Conservation (phyloP, 2,329 filamentous ascomycete genomes). For the Aspergillus ochraceus region DNA sequence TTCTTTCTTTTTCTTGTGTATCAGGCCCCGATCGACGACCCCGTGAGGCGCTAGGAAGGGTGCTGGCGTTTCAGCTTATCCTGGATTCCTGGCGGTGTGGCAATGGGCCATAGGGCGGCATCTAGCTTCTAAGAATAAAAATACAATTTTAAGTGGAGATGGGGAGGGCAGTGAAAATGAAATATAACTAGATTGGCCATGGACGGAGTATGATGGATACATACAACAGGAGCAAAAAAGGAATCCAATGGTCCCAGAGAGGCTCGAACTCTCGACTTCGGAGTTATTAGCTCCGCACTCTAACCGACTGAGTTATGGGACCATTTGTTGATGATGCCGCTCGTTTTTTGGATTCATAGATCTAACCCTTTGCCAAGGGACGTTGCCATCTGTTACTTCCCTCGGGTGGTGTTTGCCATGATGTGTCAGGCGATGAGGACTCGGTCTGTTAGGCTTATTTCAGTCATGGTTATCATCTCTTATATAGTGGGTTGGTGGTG, state of each 20-base stretch:
- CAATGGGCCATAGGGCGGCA: not conserved
- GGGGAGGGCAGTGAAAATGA: not conserved
- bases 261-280: constrained; percentile 1
- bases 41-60: not conserved
- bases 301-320: constrained; percentile 1
- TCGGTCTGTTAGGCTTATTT: too few species aligned
- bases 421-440: too few species aligned
- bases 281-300: constrained; percentile 3
- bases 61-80: not conserved
- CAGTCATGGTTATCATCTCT: too few species aligned
- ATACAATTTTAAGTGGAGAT: too few species aligned
- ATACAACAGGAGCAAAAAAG: not conserved
- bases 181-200: too few species aligned
- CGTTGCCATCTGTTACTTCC: too few species aligned
- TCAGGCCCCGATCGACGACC: not conserved
- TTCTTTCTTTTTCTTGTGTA: too few species aligned
- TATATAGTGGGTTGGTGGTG: too few species aligned
- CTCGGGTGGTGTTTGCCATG: too few species aligned
- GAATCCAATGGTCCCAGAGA: not conserved
- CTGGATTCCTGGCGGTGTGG: not conserved
- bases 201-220: too few species aligned
- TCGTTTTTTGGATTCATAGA: not conserved
- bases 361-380: not conserved
- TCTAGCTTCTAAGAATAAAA: too few species aligned
- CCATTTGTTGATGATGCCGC: not conserved